phyloP scores from a whole-genome alignment of 2,329 filamentous ascomycete genomes.

The Fusarium haematococcum region DNA sequence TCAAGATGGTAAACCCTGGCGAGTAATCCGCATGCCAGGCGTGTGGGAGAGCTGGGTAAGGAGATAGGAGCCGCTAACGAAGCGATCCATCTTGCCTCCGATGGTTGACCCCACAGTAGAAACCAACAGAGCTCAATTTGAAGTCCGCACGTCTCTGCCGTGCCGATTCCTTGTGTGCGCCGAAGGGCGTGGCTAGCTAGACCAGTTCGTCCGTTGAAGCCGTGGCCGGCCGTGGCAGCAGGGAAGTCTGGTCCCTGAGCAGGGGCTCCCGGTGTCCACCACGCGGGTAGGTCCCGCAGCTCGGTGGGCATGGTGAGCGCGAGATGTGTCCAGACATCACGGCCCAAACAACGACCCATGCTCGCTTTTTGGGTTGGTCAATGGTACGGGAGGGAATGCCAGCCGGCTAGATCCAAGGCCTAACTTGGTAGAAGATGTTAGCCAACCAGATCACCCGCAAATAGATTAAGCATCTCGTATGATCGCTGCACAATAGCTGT shows the following conservation, averaged over 20 bases:
- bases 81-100: constrained; percentile 32
- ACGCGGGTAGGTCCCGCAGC: constrained; percentile 7
- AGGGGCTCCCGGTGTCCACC: background rate
- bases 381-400: background rate
- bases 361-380: background rate
- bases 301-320: background rate
- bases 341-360: background rate
- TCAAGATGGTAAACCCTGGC: constrained; percentile 27
- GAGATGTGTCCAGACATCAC: background rate
- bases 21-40: constrained; percentile 31
- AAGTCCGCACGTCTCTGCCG: constrained; percentile 20
- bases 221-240: background rate
- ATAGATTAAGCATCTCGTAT: background rate
- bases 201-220: constrained; percentile 17
- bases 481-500: background rate
- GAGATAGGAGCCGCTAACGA: constrained; percentile 27
- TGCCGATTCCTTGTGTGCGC: constrained; percentile 20
- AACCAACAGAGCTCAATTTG: constrained; percentile 28
- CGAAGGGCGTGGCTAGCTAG: constrained; percentile 3
- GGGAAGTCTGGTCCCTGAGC: constrained; percentile 9
- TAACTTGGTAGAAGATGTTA: background rate
- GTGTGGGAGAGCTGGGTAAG: constrained; percentile 36
- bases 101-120: constrained; percentile 30
- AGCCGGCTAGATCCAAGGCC: background rate
- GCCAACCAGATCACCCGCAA: background rate